Percentiles rank a stretch among this genome's conserved stretches.
Evolutionary conservation across 805 yeast species (phyloP).

Genomic region (Pichia manshurica): DNA sequence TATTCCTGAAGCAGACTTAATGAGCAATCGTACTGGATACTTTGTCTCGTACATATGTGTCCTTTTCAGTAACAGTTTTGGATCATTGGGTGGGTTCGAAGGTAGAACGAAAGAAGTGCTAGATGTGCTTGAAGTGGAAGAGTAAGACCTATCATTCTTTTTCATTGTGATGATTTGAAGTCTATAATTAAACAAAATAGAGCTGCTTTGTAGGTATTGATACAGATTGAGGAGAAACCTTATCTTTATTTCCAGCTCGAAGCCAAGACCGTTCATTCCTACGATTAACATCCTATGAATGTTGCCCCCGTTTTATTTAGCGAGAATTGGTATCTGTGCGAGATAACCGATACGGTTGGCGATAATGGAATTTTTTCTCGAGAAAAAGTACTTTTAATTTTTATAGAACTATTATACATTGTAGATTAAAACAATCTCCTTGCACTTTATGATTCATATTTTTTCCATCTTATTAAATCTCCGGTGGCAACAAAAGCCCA

Average conservation of each 20-base stretch:
- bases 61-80: conserved; percentile 37
- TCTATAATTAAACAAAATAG: too few relatives aligned
- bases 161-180: too few relatives aligned
- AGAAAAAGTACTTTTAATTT: too few relatives aligned
- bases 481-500: conserved; percentile 36
- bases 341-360: conserved; percentile 6
- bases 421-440: too few relatives aligned
- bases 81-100: conserved; percentile 22
- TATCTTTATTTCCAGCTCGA: too few relatives aligned
- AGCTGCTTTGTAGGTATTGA: too few relatives aligned
- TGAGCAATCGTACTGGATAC: conserved; percentile 49
- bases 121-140: conserved; percentile 15
- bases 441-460: neutral
- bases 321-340: neutral
- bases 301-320: neutral
- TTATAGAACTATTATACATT: too few relatives aligned
- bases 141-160: too few relatives aligned
- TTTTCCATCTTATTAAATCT: conserved; percentile 36
- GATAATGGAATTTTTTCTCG: neutral
- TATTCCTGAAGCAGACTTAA: conserved; percentile 46
- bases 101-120: conserved; percentile 15
- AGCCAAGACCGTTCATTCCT: too few relatives aligned
- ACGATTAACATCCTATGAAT: too few relatives aligned
- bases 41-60: conserved; percentile 45
- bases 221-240: too few relatives aligned